Conservation (phyloP, 768 basidiomycete species). For the Tylopilus felleus region DNA sequence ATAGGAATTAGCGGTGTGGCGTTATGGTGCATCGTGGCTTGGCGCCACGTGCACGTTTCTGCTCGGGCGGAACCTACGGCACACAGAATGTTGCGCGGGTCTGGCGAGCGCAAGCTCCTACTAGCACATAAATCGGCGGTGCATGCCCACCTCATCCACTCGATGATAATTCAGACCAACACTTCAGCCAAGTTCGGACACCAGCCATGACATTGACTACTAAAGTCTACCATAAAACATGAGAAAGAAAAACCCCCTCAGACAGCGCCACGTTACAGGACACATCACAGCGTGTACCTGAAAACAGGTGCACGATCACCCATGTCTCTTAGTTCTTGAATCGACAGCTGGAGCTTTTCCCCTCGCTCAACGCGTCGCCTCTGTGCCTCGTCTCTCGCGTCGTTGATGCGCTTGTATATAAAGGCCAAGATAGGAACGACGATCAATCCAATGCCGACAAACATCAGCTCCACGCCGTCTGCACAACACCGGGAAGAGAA, state of each 20-base stretch:
- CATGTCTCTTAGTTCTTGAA: slow-evolving; percentile 31
- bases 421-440: slow-evolving; percentile 46
- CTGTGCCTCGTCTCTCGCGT: slow-evolving; percentile 39
- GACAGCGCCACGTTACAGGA: neutral
- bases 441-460: slow-evolving; percentile 62
- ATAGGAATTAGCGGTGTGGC: too few relatives aligned
- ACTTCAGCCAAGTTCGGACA: too few relatives aligned
- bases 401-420: slow-evolving; percentile 55
- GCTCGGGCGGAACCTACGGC: too few relatives aligned
- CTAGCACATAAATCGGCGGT: too few relatives aligned
- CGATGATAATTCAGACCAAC: too few relatives aligned
- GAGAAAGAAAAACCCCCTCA: neutral
- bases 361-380: slow-evolving; percentile 15
- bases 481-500: neutral
- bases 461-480: slow-evolving; percentile 68
- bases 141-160: too few relatives aligned
- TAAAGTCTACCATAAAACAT: neutral
- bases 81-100: too few relatives aligned
- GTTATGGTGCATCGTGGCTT: too few relatives aligned
- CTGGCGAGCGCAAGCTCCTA: too few relatives aligned
- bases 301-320: slow-evolving; percentile 66
- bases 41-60: too few relatives aligned
- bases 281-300: slow-evolving; percentile 44
- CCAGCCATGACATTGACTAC: too few relatives aligned
- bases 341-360: slow-evolving; percentile 15